Base-by-base conservation (phyloP, 164 flowering plant species). In the Annona squamosa region DNA sequence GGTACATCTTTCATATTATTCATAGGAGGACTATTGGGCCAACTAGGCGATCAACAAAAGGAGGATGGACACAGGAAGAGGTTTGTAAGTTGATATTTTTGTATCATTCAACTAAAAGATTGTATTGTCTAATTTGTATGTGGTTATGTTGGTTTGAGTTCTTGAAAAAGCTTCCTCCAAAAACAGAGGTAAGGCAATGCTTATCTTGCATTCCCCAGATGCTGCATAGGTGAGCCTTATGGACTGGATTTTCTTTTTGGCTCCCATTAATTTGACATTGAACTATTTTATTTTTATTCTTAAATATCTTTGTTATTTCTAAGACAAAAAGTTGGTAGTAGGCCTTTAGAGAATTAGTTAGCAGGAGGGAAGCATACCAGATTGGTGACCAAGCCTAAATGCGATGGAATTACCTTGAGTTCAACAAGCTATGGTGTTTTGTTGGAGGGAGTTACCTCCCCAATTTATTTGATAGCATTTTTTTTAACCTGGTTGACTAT, bases 11-110 rank as follows among this genome's bases (percentile, higher is more conserved):
- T 57, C 19, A 41, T 64, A 16, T 74, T 41, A 16, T 67, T 69
- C 72, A 42, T 47, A 84, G 83, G 79, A 85, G 88, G 80, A 75
- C 70, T 19, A 70, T 69, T 67, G 85, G 87, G 75, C 88, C 87
- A 46, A 77, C 82, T 13, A 84, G 83, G 77, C 88, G 91, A 7
- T 82, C 90, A 3, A 81, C 86, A 26, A 84, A 81, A 68, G 91
- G 89, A 67, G 87, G 89, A 71, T 89, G 91, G 94, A 87, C 91
- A 19, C 79, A 75, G 67, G 77, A 82, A 74, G 90, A 86, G 87
- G 93, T 85, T 12, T 71, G 84, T 75, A 26, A 16, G 48, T 71
- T 37, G 26, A 70, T n/a, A 19, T 10, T 41, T 57, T 4, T 26
- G 41, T 43, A 9, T 13, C 5, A 3, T 13, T 1, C 37, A 52